Evolutionary conservation across 1,139 yeast genomes (phyloP), one percentile per base, ranked within the genome.

Genomic region (Candida sanyaensis): DNA sequence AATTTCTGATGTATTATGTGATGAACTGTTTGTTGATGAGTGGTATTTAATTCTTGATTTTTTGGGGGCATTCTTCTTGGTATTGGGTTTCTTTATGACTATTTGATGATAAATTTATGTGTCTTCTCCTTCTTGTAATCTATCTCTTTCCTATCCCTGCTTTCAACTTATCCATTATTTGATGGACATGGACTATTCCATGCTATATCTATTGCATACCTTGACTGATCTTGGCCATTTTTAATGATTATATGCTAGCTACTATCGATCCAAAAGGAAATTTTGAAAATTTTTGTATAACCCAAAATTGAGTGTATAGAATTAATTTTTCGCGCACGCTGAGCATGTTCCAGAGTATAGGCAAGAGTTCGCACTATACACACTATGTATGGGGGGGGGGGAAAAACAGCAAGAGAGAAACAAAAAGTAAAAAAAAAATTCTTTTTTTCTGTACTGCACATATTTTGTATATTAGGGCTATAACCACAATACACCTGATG

Each of bases 161-260:
- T 30, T 24, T 40, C 21, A 12, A 13, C 36, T 23, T 24, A 9
- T 26, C 10, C 28, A 6, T 9, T 10, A 9, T 30, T 30, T 9
- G n/a, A 7, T 37, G 4, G n/a, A 23, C 42, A 8, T 28, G 4
- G 13, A 27, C 38, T 10, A 28, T 21, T 6, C 21, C 30, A 17
- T 13, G 7, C 12, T 24, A n/a, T 36, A 17, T 24, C 41, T 37
- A 10, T 43, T 43, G 40, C 54, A 51, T 78, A 79, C 84, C 83
- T 77, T 79, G 80, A 71, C 83, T 78, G 74, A 79, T 73, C 78
- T 80, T 80, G 78, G 81, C 84, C 84, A 80, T 80, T 73, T 68
- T 76, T 64, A 58, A 54, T 58, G 57, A 47, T 47, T 30, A 33
- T 46, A 43, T 42, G 45, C 40, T 47, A 37, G 32, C 37, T 39